phyloP scores from a whole-genome alignment of 169 alveolate genomes.

The Plasmodium relictum region DNA sequence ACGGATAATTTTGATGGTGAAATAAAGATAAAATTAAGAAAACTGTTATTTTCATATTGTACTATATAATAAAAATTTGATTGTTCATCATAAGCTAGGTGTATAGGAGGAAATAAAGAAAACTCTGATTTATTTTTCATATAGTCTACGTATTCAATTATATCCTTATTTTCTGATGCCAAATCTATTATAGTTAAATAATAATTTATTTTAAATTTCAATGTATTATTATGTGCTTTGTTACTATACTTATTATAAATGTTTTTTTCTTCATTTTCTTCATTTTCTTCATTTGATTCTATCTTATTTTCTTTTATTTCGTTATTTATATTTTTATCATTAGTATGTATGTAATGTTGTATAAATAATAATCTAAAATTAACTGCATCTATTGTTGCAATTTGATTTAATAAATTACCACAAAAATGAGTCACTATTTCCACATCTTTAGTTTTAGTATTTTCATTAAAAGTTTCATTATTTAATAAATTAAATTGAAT shows the following conservation, averaged over 20 bases:
- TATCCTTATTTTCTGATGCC: slow-evolving; percentile 59
- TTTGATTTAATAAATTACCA: slow-evolving; percentile 67
- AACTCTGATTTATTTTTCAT: slow-evolving; percentile 38
- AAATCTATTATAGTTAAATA: slow-evolving; percentile 60
- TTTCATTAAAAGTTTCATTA: slow-evolving; percentile 34
- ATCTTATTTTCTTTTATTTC: neutral
- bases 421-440: slow-evolving; percentile 74
- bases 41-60: slow-evolving; percentile 57
- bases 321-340: neutral
- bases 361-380: slow-evolving; percentile 57
- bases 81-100: slow-evolving; percentile 55
- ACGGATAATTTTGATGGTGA: slow-evolving; percentile 32
- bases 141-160: slow-evolving; percentile 65
- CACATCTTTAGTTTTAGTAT: slow-evolving; percentile 38
- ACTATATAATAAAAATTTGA: slow-evolving; percentile 69
- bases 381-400: slow-evolving; percentile 56
- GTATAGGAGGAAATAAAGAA: slow-evolving; percentile 55
- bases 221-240: slow-evolving; percentile 5
- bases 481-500: slow-evolving; percentile 20
- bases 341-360: slow-evolving; percentile 41
- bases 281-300: slow-evolving; percentile 6
- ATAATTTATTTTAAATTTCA: slow-evolving; percentile 38
- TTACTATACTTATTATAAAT: slow-evolving; percentile 13
- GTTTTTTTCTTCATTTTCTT: neutral
- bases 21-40: slow-evolving; percentile 59